Conservation (phyloP, 1,139 yeast genomes). For the Kluyveromyces marxianus region DNA sequence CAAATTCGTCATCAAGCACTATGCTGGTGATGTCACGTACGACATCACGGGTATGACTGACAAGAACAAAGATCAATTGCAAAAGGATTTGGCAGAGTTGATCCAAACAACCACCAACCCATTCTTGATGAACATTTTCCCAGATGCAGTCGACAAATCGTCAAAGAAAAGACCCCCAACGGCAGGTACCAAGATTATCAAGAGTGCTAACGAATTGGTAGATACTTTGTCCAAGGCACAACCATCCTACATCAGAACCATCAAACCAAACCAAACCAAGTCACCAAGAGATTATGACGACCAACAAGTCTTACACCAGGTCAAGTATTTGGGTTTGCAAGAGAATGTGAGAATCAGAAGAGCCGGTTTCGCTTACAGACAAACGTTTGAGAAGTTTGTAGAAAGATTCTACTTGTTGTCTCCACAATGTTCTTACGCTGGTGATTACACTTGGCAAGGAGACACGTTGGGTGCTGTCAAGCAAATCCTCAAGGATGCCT, state of each 20-base stretch:
- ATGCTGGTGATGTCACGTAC: slow-evolving; percentile 97
- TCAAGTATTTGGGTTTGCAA: slow-evolving; percentile 90
- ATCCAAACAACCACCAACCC: slow-evolving; percentile 62
- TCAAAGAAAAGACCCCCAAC: slow-evolving; percentile 87
- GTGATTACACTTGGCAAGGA: slow-evolving; percentile 94
- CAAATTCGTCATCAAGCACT: slow-evolving; percentile 87
- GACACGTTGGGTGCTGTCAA: slow-evolving; percentile 74
- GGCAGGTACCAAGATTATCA: slow-evolving; percentile 93
- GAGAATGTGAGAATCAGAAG: slow-evolving; percentile 96
- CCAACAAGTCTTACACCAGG: slow-evolving; percentile 87
- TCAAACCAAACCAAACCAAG: slow-evolving; percentile 92
- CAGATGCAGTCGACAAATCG: slow-evolving; percentile 64
- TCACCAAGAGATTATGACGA: slow-evolving; percentile 87
- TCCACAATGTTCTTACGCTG: slow-evolving; percentile 90
- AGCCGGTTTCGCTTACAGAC: slow-evolving; percentile 98
- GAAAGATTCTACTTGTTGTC: slow-evolving; percentile 89
- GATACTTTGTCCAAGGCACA: slow-evolving; percentile 83
- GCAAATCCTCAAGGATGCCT: slow-evolving; percentile 71
- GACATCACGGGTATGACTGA: slow-evolving; percentile 91
- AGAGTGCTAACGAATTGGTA: slow-evolving; percentile 83
- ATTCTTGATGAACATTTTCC: slow-evolving; percentile 66
- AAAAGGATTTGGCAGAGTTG: slow-evolving; percentile 78
- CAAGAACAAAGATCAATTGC: slow-evolving; percentile 90
- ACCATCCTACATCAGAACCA: slow-evolving; percentile 96
- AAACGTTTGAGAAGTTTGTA: slow-evolving; percentile 94